These are phyloP conservation scores for Petrea volubilis DNA, from an alignment of 257 asterid genomes.

Conservation along the genomic window DNA sequence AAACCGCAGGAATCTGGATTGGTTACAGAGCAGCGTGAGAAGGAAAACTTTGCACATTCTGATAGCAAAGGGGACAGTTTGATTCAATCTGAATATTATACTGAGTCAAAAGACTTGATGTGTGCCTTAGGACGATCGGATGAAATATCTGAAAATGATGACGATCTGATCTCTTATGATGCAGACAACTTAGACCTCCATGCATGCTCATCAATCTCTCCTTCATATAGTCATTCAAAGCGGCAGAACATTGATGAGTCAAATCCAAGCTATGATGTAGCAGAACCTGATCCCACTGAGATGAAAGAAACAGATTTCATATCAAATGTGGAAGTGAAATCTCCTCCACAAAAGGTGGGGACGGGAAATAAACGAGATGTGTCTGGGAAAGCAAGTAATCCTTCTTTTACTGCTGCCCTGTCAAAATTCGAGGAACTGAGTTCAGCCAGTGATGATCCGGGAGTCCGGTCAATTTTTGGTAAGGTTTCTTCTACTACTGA, in stretches of 20 bases:
- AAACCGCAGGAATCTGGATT: constrained; percentile 17
- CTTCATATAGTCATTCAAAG: background rate
- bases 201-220: background rate
- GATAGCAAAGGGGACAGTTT: constrained; percentile 5
- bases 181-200: constrained; percentile 9
- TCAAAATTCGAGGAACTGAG: constrained; percentile 59
- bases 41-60: constrained; percentile 12
- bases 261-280: constrained; percentile 9
- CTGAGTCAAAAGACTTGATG: background rate
- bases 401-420: constrained; percentile 61
- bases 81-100: background rate
- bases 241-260: constrained; percentile 27
- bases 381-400: constrained; percentile 48
- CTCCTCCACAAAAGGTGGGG: constrained; percentile 25
- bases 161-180: constrained; percentile 10
- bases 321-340: constrained; percentile 23
- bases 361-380: constrained; percentile 31
- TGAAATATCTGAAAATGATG: constrained; percentile 19
- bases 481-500: constrained; percentile 26
- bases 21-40: constrained; percentile 14
- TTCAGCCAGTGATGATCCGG: constrained; percentile 11
- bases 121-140: background rate
- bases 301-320: constrained; percentile 24
- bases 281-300: constrained; percentile 24
- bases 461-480: constrained; percentile 12